These are phyloP conservation scores for Arabidopsis suecica DNA, from an alignment of 345 rosid species.

Conservation along the genomic window DNA sequence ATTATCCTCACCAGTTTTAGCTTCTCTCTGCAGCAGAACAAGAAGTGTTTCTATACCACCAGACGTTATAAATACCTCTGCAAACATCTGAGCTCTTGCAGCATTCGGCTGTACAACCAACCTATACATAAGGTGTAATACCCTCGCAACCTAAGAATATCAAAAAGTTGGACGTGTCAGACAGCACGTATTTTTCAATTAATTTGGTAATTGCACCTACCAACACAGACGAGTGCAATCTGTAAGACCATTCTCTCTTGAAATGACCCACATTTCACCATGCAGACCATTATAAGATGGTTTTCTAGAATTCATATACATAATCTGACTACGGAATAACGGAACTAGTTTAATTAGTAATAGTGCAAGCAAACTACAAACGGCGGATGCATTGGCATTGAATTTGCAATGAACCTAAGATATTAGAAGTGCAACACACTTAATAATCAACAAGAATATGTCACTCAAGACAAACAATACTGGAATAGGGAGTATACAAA, in stretches of 20 bases:
- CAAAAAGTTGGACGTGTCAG: constrained; percentile 33
- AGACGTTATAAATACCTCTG: constrained; percentile 75
- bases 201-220: constrained; percentile 16
- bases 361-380: constrained; percentile 13
- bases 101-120: constrained; percentile 95
- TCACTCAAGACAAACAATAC: constrained; percentile 22
- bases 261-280: constrained; percentile 15
- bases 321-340: constrained; percentile 25
- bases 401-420: constrained; percentile 18
- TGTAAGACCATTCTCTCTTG: constrained; percentile 25
- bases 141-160: constrained; percentile 79
- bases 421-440: constrained; percentile 11
- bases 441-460: neutral
- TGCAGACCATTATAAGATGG: constrained; percentile 27
- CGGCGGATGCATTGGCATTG: neutral
- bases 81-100: constrained; percentile 74
- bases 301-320: constrained; percentile 18
- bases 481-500: constrained; percentile 10
- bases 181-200: constrained; percentile 11
- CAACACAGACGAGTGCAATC: constrained; percentile 27
- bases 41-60: constrained; percentile 99
- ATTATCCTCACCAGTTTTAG: constrained; percentile 73
- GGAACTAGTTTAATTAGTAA: neutral
- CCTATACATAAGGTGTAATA: constrained; percentile 86
- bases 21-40: constrained; percentile 94